Evolutionary conservation across 345 rosid species (phyloP), one percentile per base, ranked within the genome.

Genomic region (Syzygium aromaticum): DNA sequence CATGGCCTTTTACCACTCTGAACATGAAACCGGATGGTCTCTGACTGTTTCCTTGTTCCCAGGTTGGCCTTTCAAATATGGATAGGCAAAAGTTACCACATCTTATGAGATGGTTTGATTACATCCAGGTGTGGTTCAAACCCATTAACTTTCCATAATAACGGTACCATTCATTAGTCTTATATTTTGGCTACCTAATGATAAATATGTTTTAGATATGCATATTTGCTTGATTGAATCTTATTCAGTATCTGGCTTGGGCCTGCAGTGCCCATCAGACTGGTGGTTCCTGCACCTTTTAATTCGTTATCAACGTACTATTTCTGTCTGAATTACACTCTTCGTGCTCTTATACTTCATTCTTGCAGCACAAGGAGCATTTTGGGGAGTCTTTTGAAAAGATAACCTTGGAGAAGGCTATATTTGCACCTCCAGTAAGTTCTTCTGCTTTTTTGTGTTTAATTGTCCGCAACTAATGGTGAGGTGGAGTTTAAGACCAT

Each of bases 61-160:
- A 97, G 99, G 87, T 88, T 87, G 94, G 89, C 84, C 93, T 95
- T 87, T 88, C 98, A 30, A 86, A 90, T 87, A 86, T 87, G 7
- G 95, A 94, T 52, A 90, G 87, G 87, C 94, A 92, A 88, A 94
- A 95, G 90, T 89, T 93, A 61, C 92, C 92, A 23, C 95, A 95
- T 91, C 92, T 96, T 38, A 77, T 93, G 89, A 94, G 99, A 92
- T 97, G 99, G 99, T 88, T 94, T 94, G 93, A 95, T 88, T 95
- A 95, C 93, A 91, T 96, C 84, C 99, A 97, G 97, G 99, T 96
- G 89, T 84, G 86, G 53, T 30, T 83, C 14, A 51, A 73, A 85
- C 23, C 86, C 51, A 19, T 46, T 54, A 77, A 46, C 78, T 84
- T 33, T 53, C 87, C 25, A 80, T 85, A 12, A 84, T 51, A 77